Conservation (phyloP, 441 rosid species). For the Pelargonium citronellum region DNA sequence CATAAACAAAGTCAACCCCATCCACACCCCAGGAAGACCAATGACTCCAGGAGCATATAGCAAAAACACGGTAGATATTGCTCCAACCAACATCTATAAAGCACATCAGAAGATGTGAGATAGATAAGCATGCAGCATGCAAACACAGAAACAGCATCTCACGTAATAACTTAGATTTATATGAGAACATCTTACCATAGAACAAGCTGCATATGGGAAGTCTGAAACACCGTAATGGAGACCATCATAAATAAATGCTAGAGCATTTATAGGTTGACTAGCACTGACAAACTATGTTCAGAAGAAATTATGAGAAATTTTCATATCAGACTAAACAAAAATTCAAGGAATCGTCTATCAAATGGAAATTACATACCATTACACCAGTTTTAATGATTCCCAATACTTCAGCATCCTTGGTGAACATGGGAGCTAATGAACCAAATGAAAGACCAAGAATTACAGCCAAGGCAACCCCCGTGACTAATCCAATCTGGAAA, state of each 20-base stretch:
- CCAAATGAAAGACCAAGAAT: slow-evolving; percentile 64
- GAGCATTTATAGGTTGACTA: slow-evolving; percentile 84
- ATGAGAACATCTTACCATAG: slow-evolving; percentile 50
- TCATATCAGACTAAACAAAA: neutral
- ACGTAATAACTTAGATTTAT: neutral
- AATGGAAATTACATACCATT: slow-evolving; percentile 42
- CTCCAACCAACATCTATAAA: slow-evolving; percentile 72
- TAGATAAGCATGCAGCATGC: neutral
- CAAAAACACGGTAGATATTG: slow-evolving; percentile 30
- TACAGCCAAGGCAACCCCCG: slow-evolving; percentile 63
- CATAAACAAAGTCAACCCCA: slow-evolving; percentile 37
- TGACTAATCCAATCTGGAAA: slow-evolving; percentile 68
- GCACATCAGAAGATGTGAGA: slow-evolving; percentile 17
- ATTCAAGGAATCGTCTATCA: neutral
- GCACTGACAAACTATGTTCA: slow-evolving; percentile 67
- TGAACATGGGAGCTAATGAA: slow-evolving; percentile 66
- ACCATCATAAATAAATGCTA: slow-evolving; percentile 91
- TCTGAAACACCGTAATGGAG: slow-evolving; percentile 93
- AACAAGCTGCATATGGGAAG: slow-evolving; percentile 79
- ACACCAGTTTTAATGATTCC: slow-evolving; percentile 66
- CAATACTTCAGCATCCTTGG: slow-evolving; percentile 71
- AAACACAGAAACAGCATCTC: slow-evolving; percentile 1
- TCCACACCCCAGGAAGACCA: slow-evolving; percentile 41
- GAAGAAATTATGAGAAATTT: neutral
- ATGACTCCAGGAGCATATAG: slow-evolving; percentile 26